These are phyloP conservation scores for Selaginella moellendorffii DNA, from an alignment of 75 land plant species.

Conservation along the genomic window DNA sequence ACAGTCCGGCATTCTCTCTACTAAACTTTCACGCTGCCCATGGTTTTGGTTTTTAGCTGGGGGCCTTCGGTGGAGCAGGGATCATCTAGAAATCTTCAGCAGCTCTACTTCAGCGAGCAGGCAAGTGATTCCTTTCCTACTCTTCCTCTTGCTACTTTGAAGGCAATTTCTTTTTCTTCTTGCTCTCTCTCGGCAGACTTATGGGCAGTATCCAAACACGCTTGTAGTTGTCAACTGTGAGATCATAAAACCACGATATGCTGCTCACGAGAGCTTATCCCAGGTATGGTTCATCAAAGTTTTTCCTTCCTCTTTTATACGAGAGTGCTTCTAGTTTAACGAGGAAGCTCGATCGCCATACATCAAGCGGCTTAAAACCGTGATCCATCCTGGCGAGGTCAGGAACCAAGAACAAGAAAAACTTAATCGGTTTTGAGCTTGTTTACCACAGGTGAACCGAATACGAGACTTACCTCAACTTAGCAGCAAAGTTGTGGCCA, in stretches of 20 bases:
- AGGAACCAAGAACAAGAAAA: neutral
- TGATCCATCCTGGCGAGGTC: constrained; percentile 99
- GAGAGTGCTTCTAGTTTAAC: constrained; percentile 46
- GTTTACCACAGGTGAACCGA: constrained; percentile 80
- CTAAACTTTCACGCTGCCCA: neutral
- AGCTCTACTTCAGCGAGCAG: neutral
- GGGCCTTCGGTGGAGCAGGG: neutral
- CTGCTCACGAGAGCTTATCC: constrained; percentile 73
- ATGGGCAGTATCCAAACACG: constrained; percentile 83
- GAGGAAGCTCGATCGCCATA: constrained; percentile 91
- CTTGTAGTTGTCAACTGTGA: constrained; percentile 89
- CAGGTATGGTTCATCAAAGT: constrained; percentile 33
- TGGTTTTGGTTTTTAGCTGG: neutral
- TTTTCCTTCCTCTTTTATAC: neutral
- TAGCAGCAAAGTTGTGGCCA: constrained; percentile 79
- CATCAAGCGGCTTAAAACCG: constrained; percentile 86
- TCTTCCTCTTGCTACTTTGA: constrained; percentile 12
- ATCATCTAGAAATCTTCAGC: too few species aligned
- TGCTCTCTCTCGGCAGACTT: constrained; percentile 42
- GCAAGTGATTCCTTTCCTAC: neutral
- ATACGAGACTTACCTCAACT: constrained; percentile 95
- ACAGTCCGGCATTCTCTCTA: too few species aligned
- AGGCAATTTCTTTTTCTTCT: constrained; percentile 2
- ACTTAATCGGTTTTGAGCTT: neutral
- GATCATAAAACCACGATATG: constrained; percentile 87